A percentile compares a stretch with the other conserved stretches of the same genome.
phyloP scores from a whole-genome alignment of 2,329 filamentous ascomycete genomes.

The Trichophaea hybrida region DNA sequence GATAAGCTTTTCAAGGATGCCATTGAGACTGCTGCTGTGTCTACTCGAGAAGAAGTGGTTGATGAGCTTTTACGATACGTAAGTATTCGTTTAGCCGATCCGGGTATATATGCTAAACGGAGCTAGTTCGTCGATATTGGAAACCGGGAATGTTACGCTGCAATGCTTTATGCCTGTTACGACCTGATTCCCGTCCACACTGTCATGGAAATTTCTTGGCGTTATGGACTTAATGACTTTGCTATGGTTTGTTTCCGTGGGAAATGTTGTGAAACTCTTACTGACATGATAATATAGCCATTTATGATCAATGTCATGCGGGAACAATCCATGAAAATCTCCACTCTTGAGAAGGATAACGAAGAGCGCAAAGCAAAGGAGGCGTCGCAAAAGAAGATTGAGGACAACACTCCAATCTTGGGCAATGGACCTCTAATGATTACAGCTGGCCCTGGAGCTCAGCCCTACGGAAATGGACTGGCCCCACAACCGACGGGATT shows the following conservation, averaged over 20 bases:
- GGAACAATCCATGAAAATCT: conserved; percentile 77
- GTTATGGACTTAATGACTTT: conserved; percentile 84
- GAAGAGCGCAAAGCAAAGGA: conserved; percentile 78
- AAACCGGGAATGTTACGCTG: conserved; percentile 98
- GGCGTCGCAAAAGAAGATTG: conserved; percentile 59
- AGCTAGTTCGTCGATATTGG: conserved; percentile 93
- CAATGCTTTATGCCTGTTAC: conserved; percentile 97
- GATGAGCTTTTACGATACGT: conserved; percentile 94
- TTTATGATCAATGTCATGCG: conserved; percentile 98
- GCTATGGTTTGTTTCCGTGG: conserved; percentile 50
- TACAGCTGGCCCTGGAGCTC: conserved; percentile 64
- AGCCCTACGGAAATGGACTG: conserved; percentile 72
- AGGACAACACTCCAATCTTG: conserved; percentile 87
- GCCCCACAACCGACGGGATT: conserved; percentile 77
- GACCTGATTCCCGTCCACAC: conserved; percentile 87
- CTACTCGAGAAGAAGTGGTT: conserved; percentile 76
- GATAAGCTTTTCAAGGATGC: conserved; percentile 99
- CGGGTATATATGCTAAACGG: conserved; percentile 6
- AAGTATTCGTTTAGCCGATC: conserved; percentile 38
- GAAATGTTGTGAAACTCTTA: not conserved
- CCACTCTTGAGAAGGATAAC: conserved; percentile 81
- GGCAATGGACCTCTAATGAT: conserved; percentile 85
- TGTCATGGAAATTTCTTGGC: conserved; percentile 94
- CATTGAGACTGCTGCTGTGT: conserved; percentile 92
- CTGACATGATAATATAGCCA: conserved; percentile 35